Evolutionary conservation across 345 rosid genomes (phyloP), one percentile per base, ranked within the genome.

Genomic region (Brassica juncea): DNA sequence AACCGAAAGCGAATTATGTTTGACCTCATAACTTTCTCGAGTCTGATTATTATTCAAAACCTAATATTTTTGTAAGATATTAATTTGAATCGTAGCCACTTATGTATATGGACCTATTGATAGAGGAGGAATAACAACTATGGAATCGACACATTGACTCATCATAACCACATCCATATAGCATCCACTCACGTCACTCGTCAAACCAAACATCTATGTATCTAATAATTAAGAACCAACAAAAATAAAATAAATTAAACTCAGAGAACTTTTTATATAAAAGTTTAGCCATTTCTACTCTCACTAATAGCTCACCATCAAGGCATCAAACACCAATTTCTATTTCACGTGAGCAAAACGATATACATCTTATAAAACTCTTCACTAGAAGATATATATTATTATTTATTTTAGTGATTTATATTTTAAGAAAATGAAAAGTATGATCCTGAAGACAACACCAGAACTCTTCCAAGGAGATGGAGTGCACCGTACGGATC

Each of bases 371-470:
- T 58, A 44, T 32, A 49, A 4, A 74, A 15, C 58, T 74, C 64
- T 62, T 69, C 55, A 47, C 54, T 2, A 52, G 6, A 12, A 47
- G 16, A 52, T 52, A n/a, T 52, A 52, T 54, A 23, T 2, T 14
- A 5, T 6, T 30, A 7, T 32, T n/a, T 74, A 74, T 66, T 62
- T 80, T 60, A 7, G 63, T 49, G 8, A 14, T 69, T 55, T 57
- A n/a, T 27, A 64, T 32, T 69, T 80, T 74, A 58, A 64, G 57
- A 49, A 76, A 81, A 81, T 81, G 77, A 76, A 77, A 71, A 81
- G 80, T 59, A 75, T 76, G 80, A 81, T 81, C 73, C 19, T 76
- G 57, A 75, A 81, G 83, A 71, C 80, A 71, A 66, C 80, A 5
- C 37, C 84, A 42, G 74, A 75, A 68, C 30, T 81, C 57, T 71